Percentiles rank a stretch among this genome's conserved stretches.
Evolutionary conservation across 2,329 filamentous ascomycete genomes (phyloP).

Genomic region (Talaromyces pinophilus): DNA sequence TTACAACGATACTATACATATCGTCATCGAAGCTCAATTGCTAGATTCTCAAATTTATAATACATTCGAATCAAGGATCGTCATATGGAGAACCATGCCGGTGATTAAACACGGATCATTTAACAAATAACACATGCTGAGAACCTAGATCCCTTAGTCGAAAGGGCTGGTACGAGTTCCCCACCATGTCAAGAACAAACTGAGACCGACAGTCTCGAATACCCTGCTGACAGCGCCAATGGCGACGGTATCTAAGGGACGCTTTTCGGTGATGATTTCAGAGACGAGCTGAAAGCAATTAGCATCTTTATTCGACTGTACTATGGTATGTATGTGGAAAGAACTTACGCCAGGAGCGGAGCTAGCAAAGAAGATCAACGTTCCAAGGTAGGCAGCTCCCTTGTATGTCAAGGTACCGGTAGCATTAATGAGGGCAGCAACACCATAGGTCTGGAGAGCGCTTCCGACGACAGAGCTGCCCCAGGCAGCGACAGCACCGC

Average conservation of each 20-base stretch:
- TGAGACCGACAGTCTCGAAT: conserved; percentile 90
- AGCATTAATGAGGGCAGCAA: conserved; percentile 88
- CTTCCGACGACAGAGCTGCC: conserved; percentile 88
- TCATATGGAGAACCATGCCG: background rate
- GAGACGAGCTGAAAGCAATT: conserved; percentile 68
- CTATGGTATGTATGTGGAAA: background rate
- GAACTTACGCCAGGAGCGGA: conserved; percentile 78
- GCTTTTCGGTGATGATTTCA: conserved; percentile 87
- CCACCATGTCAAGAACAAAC: conserved; percentile 95
- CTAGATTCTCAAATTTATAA: conserved; percentile 12
- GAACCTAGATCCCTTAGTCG: conserved; percentile 57
- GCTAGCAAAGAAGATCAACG: conserved; percentile 86
- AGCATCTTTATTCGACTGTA: background rate
- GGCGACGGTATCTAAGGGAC: conserved; percentile 84
- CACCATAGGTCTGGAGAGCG: conserved; percentile 83
- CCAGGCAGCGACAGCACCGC: conserved; percentile 83
- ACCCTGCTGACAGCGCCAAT: conserved; percentile 81
- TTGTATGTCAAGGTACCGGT: conserved; percentile 96
- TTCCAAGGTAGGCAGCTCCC: conserved; percentile 90
- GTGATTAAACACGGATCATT: conserved; percentile 9
- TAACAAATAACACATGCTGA: background rate
- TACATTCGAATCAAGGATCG: conserved; percentile 8
- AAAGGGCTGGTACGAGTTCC: conserved; percentile 93
- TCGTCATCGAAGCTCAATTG: conserved; percentile 7
- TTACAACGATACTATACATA: background rate